These are phyloP conservation scores for Russula lepida DNA, from an alignment of 768 basidiomycete genomes.

Conservation along the genomic window DNA sequence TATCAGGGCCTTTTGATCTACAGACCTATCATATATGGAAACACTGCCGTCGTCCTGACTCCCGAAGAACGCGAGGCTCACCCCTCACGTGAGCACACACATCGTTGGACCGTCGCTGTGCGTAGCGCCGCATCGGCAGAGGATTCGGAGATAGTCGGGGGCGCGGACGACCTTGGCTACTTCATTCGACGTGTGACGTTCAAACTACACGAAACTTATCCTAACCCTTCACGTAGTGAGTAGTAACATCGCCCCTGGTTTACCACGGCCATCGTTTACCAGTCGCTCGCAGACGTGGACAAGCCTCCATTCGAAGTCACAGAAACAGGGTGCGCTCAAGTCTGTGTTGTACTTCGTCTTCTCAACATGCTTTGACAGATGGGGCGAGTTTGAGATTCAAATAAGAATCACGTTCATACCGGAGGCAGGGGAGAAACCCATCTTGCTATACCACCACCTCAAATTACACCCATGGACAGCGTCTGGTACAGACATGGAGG, in stretches of 20 bases:
- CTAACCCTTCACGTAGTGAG: conserved; percentile 83
- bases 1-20: conserved; percentile 76
- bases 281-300: conserved; percentile 57
- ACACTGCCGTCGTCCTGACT: conserved; percentile 74
- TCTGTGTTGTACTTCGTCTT: background rate
- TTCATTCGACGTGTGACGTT: conserved; percentile 96
- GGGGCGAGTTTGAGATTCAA: conserved; percentile 98
- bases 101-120: conserved; percentile 94
- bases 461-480: conserved; percentile 88
- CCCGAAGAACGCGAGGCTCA: conserved; percentile 56
- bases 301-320: conserved; percentile 91
- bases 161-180: conserved; percentile 82
- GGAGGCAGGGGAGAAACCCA: conserved; percentile 87
- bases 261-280: background rate
- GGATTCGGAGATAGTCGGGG: conserved; percentile 73
- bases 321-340: conserved; percentile 73
- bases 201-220: conserved; percentile 94
- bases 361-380: conserved; percentile 36
- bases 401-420: conserved; percentile 84
- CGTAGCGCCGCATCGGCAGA: conserved; percentile 75
- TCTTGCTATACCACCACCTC: conserved; percentile 85
- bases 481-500: conserved; percentile 54
- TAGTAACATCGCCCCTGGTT: conserved; percentile 10
- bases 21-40: conserved; percentile 93
- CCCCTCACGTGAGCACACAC: conserved; percentile 70